Evolutionary conservation across 306 rosid genomes (phyloP).

Genomic region (Cucumis melo): DNA sequence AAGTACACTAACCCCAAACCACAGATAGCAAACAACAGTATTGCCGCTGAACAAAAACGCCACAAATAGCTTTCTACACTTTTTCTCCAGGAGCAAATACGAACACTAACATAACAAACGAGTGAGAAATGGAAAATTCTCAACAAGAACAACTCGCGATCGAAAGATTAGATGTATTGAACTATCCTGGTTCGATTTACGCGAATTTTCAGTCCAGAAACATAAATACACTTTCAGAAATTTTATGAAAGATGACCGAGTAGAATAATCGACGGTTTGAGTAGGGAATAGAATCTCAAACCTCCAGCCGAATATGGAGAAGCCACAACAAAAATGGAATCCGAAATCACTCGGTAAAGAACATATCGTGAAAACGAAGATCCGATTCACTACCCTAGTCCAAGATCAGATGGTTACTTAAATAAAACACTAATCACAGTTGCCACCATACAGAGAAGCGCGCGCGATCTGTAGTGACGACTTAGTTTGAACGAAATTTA

Average conservation of each 20-base stretch:
- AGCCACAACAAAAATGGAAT: neutral
- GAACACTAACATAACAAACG: too few relatives aligned
- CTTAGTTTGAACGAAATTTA: neutral
- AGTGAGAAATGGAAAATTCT: too few relatives aligned
- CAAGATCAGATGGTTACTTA: neutral
- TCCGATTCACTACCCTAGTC: neutral
- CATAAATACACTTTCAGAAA: neutral
- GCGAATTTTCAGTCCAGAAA: neutral
- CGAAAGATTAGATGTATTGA: neutral
- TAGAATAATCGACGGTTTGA: neutral
- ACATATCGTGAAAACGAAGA: neutral
- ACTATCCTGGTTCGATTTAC: neutral
- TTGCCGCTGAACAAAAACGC: neutral
- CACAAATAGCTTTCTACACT: neutral
- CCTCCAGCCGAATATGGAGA: neutral
- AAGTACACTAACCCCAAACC: conserved; percentile 5
- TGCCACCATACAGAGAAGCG: neutral
- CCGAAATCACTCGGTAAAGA: neutral
- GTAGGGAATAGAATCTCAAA: neutral
- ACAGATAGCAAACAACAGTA: conserved; percentile 1
- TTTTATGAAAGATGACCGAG: neutral
- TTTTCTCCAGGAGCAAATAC: neutral
- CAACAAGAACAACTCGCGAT: neutral
- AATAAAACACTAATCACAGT: neutral
- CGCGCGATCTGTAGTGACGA: neutral